Conservation (phyloP, 352 stramenopile genomes). For the Globisporangium barbulae region DNA sequence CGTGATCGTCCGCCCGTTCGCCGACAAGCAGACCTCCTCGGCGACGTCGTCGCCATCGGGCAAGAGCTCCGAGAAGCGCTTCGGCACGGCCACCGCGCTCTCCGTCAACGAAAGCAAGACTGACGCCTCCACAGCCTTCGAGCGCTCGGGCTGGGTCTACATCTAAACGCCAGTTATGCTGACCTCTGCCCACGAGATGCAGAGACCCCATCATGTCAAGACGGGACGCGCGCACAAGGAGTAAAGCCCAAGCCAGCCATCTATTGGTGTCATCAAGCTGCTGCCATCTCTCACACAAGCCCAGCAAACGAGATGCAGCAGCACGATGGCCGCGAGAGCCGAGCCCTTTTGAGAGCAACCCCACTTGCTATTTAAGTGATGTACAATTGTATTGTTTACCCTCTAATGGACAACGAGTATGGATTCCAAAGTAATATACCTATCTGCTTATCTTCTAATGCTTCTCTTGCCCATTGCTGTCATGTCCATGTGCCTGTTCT, state of each 20-base stretch:
- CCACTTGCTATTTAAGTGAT: constrained; percentile 14
- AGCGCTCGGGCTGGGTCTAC: constrained; percentile 72
- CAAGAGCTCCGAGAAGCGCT: constrained; percentile 35
- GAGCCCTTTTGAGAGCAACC: neutral
- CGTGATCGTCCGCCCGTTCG: constrained; percentile 38
- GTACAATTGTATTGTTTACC: constrained; percentile 12
- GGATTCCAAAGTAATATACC: constrained; percentile 12
- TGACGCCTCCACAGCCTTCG: constrained; percentile 68
- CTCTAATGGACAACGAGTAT: constrained; percentile 1
- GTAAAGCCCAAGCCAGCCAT: neutral
- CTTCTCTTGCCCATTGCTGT: neutral
- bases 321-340: neutral
- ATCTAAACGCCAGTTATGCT: constrained; percentile 36
- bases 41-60: neutral
- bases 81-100: constrained; percentile 23
- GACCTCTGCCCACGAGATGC: neutral
- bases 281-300: too few species aligned
- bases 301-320: neutral
- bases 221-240: neutral
- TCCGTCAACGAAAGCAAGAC: constrained; percentile 37
- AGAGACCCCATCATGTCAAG: neutral
- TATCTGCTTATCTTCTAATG: neutral
- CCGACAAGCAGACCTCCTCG: constrained; percentile 21
- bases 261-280: too few species aligned
- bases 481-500: neutral